phyloP scores from a whole-genome alignment of 2,329 filamentous ascomycete genomes.

The Graphium sp. region DNA sequence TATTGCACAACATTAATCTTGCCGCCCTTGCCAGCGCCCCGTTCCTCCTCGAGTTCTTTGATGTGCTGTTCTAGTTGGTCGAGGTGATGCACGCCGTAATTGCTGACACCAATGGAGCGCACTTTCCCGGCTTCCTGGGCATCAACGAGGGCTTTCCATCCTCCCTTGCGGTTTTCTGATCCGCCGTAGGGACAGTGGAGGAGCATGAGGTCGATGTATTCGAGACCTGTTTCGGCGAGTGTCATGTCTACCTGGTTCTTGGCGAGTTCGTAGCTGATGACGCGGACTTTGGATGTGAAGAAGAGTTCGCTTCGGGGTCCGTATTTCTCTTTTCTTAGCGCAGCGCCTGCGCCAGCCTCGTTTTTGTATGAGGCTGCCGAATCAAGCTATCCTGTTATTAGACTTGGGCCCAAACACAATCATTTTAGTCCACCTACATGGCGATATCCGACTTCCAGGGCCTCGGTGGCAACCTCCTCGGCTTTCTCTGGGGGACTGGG shows the following conservation, averaged over 20 bases:
- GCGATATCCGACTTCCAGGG: constrained; percentile 32
- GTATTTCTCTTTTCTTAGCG: constrained; percentile 22
- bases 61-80: constrained; percentile 43
- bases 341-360: constrained; percentile 28
- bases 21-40: constrained; percentile 45
- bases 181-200: constrained; percentile 46
- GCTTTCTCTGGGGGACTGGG: constrained; percentile 17
- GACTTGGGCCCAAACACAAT: no score
- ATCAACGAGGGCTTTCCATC: constrained; percentile 48
- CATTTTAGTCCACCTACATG: constrained; percentile 30
- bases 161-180: constrained; percentile 34
- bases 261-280: constrained; percentile 41
- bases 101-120: constrained; percentile 45
- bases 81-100: constrained; percentile 47
- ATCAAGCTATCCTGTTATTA: constrained; percentile 36
- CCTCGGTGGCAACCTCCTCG: constrained; percentile 21
- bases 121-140: constrained; percentile 43
- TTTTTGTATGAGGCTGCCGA: constrained; percentile 34
- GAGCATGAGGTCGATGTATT: constrained; percentile 51
- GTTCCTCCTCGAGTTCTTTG: constrained; percentile 41
- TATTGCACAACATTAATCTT: constrained; percentile 72
- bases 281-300: constrained; percentile 35
- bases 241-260: constrained; percentile 49
- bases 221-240: constrained; percentile 41
- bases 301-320: constrained; percentile 30